These are phyloP conservation scores for Fonsecaea nubica DNA, from an alignment of 2,329 filamentous ascomycete species.

Conservation along the genomic window DNA sequence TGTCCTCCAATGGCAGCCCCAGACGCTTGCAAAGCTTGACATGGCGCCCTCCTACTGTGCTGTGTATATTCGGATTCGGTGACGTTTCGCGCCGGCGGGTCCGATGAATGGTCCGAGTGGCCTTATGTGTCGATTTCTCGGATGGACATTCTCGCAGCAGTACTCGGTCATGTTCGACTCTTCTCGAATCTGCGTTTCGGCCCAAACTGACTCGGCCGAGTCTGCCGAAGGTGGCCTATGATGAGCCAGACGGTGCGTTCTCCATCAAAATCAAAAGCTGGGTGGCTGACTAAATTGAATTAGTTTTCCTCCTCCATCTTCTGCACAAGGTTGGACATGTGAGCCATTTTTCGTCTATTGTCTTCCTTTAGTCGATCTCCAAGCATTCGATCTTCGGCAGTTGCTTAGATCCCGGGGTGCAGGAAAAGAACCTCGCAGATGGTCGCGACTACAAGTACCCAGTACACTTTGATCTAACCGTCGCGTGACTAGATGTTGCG, in stretches of 20 bases:
- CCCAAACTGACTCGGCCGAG: slow-evolving; percentile 13
- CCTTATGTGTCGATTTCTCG: slow-evolving; percentile 5
- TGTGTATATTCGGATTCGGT: slow-evolving; percentile 12
- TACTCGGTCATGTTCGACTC: background rate
- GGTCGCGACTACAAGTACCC: no score
- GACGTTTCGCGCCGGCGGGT: slow-evolving; percentile 9
- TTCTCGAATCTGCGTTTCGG: background rate
- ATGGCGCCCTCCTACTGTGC: slow-evolving; percentile 6
- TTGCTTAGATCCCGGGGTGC: background rate
- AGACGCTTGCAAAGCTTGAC: slow-evolving; percentile 15
- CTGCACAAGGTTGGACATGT: slow-evolving; percentile 4
- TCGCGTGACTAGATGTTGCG: slow-evolving; percentile 7
- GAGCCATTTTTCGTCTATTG: slow-evolving; percentile 12
- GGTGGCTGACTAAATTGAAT: slow-evolving; percentile 10
- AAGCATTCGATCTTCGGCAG: background rate
- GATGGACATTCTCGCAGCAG: background rate
- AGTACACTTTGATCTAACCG: background rate
- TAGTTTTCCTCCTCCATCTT: background rate
- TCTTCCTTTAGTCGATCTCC: slow-evolving; percentile 10
- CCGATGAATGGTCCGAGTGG: slow-evolving; percentile 21
- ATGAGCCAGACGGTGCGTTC: background rate
- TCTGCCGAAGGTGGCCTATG: background rate
- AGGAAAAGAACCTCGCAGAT: slow-evolving; percentile 23
- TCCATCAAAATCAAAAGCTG: background rate
- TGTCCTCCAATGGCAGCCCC: slow-evolving; percentile 5